These are phyloP conservation scores for Alternaria sp. DNA, from an alignment of 2,329 filamentous ascomycete species.

Conservation along the genomic window DNA sequence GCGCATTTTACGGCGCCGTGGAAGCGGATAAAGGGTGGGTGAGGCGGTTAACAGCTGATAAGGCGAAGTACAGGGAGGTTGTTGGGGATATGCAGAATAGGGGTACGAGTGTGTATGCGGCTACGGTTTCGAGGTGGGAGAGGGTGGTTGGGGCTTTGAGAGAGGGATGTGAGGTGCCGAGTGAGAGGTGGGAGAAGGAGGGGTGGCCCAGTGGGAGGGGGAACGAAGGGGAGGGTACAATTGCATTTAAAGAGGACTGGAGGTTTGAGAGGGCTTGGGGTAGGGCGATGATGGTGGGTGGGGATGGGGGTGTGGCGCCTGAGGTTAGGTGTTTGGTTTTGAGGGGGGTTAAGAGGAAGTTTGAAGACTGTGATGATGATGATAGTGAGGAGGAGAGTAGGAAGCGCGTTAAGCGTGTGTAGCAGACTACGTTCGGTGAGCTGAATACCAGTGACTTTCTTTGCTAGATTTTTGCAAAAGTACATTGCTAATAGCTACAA, in stretches of 20 bases:
- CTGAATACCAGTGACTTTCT: too few species aligned
- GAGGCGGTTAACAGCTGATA: neutral
- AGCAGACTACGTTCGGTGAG: neutral
- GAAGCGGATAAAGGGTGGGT: neutral
- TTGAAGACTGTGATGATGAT: neutral
- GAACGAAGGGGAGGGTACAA: neutral
- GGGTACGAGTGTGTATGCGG: neutral
- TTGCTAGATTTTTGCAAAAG: too few species aligned
- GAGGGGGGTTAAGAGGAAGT: neutral
- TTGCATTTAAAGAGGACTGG: neutral
- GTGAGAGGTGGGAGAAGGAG: neutral
- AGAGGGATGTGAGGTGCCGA: neutral
- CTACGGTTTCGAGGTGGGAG: constrained; percentile 5
- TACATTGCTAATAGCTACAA: too few species aligned
- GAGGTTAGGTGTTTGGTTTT: neutral
- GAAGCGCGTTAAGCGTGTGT: neutral
- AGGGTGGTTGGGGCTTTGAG: neutral
- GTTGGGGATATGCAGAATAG: neutral
- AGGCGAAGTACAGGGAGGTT: neutral
- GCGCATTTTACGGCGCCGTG: neutral
- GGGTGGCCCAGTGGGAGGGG: neutral
- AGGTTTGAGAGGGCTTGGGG: constrained; percentile 3
- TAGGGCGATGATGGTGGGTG: neutral
- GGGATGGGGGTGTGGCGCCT: neutral
- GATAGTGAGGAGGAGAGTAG: neutral